Evolutionary conservation across 352 stramenopile genomes (phyloP).

Genomic region (Pythium guiyangense): DNA sequence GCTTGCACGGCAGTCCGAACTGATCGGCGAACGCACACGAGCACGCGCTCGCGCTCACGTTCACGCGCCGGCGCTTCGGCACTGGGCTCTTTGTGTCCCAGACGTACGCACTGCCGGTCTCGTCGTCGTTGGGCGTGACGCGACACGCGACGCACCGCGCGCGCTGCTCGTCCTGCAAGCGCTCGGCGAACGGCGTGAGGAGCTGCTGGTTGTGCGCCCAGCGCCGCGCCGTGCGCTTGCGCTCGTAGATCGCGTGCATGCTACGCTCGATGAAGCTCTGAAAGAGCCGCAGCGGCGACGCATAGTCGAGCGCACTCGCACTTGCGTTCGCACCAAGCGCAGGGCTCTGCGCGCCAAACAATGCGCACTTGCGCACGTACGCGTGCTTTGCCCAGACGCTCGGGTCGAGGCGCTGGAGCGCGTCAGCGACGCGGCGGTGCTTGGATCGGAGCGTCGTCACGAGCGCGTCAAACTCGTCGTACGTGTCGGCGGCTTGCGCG

Average conservation of each 20-base stretch:
- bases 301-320: constrained; percentile 15
- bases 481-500: constrained; percentile 27
- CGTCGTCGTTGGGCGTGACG: constrained; percentile 36
- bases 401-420: constrained; percentile 20
- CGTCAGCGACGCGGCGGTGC: constrained; percentile 18
- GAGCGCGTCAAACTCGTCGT: constrained; percentile 27
- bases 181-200: constrained; percentile 31
- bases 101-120: constrained; percentile 38
- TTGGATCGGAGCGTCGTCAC: constrained; percentile 17
- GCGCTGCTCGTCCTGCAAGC: constrained; percentile 26
- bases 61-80: constrained; percentile 36
- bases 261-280: constrained; percentile 38
- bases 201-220: constrained; percentile 19
- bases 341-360: constrained; percentile 37
- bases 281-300: constrained; percentile 32
- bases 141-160: constrained; percentile 25
- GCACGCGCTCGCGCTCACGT: constrained; percentile 29
- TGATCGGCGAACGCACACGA: constrained; percentile 37
- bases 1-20: constrained; percentile 38
- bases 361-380: constrained; percentile 31
- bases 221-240: constrained; percentile 22
- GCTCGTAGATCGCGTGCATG: constrained; percentile 32
- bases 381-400: constrained; percentile 34
- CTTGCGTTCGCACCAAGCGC: constrained; percentile 16
- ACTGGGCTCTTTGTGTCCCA: constrained; percentile 31